Conservation (phyloP, 306 rosid species). For the Corylus americana region DNA sequence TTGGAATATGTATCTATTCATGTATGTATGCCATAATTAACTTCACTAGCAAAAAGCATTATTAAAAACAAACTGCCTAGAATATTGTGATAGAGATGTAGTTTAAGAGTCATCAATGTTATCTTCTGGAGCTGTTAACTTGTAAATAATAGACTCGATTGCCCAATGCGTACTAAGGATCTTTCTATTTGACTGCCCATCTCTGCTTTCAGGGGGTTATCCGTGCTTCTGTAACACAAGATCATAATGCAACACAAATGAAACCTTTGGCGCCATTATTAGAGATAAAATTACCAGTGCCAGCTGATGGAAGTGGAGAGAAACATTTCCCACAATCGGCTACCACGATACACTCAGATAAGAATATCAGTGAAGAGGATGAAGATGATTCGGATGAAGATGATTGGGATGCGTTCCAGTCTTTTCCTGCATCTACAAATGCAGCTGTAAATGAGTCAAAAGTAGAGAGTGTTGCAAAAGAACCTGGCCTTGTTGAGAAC, state of each 20-base stretch:
- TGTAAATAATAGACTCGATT: background rate
- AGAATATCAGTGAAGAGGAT: conserved; percentile 39
- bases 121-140: background rate
- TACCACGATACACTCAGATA: conserved; percentile 21
- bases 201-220: conserved; percentile 59
- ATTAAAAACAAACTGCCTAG: background rate
- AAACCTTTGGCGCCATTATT: conserved; percentile 53
- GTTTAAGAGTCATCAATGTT: background rate
- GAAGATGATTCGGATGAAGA: conserved; percentile 58
- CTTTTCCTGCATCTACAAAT: conserved; percentile 66
- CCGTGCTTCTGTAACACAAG: conserved; percentile 84
- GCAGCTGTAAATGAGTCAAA: conserved; percentile 49
- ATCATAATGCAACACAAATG: conserved; percentile 44
- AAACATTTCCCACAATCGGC: conserved; percentile 28
- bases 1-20: too few species aligned
- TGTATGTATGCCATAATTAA: too few species aligned
- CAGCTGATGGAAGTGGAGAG: conserved; percentile 45
- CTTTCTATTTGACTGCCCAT: background rate
- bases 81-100: background rate
- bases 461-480: conserved; percentile 33
- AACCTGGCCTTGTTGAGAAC: conserved; percentile 33
- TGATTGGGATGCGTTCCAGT: conserved; percentile 96
- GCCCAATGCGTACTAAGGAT: background rate
- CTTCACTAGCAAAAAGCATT: background rate
- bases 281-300: conserved; percentile 67